A percentile compares a stretch with the other conserved stretches of the same genome.
Conservation (phyloP, 345 rosid species). For the Pseudoturritis turrita region DNA sequence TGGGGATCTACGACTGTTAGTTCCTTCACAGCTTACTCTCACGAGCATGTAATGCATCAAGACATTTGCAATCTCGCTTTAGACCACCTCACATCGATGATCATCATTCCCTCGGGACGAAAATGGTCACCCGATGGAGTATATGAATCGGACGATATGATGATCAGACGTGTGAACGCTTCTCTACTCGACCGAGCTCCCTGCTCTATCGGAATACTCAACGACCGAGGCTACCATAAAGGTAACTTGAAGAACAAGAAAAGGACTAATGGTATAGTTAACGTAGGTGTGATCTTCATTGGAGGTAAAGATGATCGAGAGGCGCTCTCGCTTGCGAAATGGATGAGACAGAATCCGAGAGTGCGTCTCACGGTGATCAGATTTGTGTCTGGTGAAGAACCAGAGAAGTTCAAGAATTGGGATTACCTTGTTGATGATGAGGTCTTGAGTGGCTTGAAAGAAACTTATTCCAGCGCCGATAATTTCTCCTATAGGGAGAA, state of each 20-base stretch:
- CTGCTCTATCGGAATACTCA: constrained; percentile 26
- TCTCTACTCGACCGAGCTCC: constrained; percentile 28
- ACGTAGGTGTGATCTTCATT: constrained; percentile 41
- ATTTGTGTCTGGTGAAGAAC: constrained; percentile 8
- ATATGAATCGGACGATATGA: constrained; percentile 22
- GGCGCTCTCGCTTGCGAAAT: constrained; percentile 41
- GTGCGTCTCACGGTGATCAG: constrained; percentile 33
- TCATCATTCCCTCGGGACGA: constrained; percentile 45
- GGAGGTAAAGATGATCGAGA: constrained; percentile 69
- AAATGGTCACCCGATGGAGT: constrained; percentile 40
- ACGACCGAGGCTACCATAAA: constrained; percentile 16
- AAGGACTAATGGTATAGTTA: neutral
- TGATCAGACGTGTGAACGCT: constrained; percentile 22
- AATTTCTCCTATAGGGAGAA: constrained; percentile 22
- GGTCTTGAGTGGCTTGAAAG: constrained; percentile 31
- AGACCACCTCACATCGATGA: constrained; percentile 36
- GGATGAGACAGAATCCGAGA: constrained; percentile 36
- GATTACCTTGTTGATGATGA: constrained; percentile 36
- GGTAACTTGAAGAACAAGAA: neutral
- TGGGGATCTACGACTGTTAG: constrained; percentile 13
- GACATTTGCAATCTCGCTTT: constrained; percentile 48
- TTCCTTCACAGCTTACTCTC: constrained; percentile 41
- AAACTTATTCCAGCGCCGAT: neutral
- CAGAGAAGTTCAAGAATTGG: constrained; percentile 20
- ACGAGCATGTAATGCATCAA: constrained; percentile 42